A percentile compares a stretch with the other conserved stretches of the same genome.
Evolutionary conservation across 257 asterid genomes (phyloP).

Genomic region (Leonotis leonurus): DNA sequence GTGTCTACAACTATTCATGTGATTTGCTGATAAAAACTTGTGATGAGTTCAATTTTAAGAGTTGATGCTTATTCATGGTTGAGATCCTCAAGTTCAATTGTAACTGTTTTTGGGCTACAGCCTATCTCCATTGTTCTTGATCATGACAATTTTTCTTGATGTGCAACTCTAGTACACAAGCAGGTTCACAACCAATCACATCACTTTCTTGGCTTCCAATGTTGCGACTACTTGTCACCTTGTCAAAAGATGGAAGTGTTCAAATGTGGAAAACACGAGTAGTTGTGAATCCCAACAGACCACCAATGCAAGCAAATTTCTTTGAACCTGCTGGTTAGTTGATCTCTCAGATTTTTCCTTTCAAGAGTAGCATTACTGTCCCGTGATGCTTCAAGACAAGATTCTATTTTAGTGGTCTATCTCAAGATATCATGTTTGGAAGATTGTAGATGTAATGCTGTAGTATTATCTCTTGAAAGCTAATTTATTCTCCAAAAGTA

Average conservation of each 20-base stretch:
- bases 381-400: background rate
- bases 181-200: conserved; percentile 95
- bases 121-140: conserved; percentile 2
- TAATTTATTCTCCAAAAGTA: background rate
- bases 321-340: conserved; percentile 96
- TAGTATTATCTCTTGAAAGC: background rate
- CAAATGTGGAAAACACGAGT: conserved; percentile 98
- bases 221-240: conserved; percentile 80
- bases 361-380: conserved; percentile 9
- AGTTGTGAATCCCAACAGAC: conserved; percentile 68
- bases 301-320: conserved; percentile 91
- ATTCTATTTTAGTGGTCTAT: conserved; percentile 10
- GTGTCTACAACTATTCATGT: background rate
- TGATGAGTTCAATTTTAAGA: conserved; percentile 1
- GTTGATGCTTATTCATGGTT: background rate
- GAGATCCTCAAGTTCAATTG: conserved; percentile 10
- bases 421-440: conserved; percentile 10
- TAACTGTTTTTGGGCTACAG: conserved; percentile 8
- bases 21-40: conserved; percentile 7
- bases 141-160: conserved; percentile 19
- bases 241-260: conserved; percentile 90
- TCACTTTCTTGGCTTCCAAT: conserved; percentile 90
- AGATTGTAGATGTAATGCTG: background rate
- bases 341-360: conserved; percentile 18
- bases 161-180: conserved; percentile 79